phyloP scores from a whole-genome alignment of 441 rosid species.

The Populus hybrid region DNA sequence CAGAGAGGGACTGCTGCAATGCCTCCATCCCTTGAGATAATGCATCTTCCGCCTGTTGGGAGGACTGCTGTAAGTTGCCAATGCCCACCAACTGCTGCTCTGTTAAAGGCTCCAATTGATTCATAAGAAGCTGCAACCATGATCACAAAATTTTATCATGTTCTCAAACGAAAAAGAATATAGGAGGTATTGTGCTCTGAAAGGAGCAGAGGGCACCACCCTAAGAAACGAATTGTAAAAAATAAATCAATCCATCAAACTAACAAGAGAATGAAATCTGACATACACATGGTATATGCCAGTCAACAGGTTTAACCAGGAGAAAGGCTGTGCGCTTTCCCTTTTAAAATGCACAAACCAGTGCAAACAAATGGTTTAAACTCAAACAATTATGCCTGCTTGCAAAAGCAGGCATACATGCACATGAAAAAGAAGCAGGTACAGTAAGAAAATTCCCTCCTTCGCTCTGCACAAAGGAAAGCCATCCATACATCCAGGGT shows the following conservation, averaged over 20 bases:
- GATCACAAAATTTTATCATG: constrained; percentile 10
- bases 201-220: neutral
- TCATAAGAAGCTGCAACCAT: constrained; percentile 72
- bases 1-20: constrained; percentile 91
- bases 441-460: neutral
- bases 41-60: constrained; percentile 98
- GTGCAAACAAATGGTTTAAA: neutral
- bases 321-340: neutral
- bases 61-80: constrained; percentile 83
- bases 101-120: constrained; percentile 85
- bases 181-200: neutral
- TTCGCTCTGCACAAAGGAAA: neutral
- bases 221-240: neutral
- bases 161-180: neutral
- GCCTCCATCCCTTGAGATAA: constrained; percentile 98
- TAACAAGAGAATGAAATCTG: neutral
- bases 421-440: neutral
- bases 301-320: neutral
- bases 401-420: neutral
- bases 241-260: neutral
- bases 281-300: neutral
- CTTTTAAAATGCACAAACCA: neutral
- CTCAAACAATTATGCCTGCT: neutral
- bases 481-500: neutral
- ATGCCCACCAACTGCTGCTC: constrained; percentile 82